These are phyloP conservation scores for Debaryomyces sp. DNA, from an alignment of 1,139 yeast genomes.

Conservation along the genomic window DNA sequence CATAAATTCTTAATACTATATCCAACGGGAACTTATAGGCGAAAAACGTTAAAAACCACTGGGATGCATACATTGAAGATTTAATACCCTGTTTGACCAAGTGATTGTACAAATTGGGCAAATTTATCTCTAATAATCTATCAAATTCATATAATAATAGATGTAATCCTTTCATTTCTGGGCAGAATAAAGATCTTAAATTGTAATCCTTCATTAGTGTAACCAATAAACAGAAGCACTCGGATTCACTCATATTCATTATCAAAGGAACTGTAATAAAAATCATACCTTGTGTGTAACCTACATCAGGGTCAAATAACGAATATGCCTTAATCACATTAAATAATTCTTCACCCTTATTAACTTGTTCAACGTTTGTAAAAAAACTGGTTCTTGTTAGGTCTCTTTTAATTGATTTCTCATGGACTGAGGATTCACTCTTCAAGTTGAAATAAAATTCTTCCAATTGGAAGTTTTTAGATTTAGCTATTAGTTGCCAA, in stretches of 20 bases:
- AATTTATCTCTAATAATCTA: slow-evolving; percentile 67
- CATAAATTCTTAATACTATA: slow-evolving; percentile 80
- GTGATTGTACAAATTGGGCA: slow-evolving; percentile 74
- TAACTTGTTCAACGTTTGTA: slow-evolving; percentile 56
- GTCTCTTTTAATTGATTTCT: slow-evolving; percentile 78
- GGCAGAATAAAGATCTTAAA: slow-evolving; percentile 72
- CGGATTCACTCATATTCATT: slow-evolving; percentile 79
- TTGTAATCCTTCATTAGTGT: slow-evolving; percentile 84
- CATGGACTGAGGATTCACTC: slow-evolving; percentile 62
- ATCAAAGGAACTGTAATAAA: slow-evolving; percentile 84
- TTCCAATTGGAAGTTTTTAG: slow-evolving; percentile 73
- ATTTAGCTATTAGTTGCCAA: slow-evolving; percentile 89
- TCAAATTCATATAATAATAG: slow-evolving; percentile 86
- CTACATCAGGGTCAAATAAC: slow-evolving; percentile 87
- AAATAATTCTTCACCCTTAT: slow-evolving; percentile 59
- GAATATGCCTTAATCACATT: slow-evolving; percentile 84
- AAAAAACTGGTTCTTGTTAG: slow-evolving; percentile 83
- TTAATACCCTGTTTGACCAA: slow-evolving; percentile 81
- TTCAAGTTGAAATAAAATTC: slow-evolving; percentile 62
- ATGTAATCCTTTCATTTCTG: slow-evolving; percentile 94
- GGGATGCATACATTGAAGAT: slow-evolving; percentile 93
- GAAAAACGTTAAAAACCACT: slow-evolving; percentile 93
- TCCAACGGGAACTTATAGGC: slow-evolving; percentile 91
- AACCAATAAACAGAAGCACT: slow-evolving; percentile 80
- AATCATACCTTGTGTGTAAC: slow-evolving; percentile 98